These are phyloP conservation scores for Volutella citrinella DNA, from an alignment of 2,329 filamentous ascomycete species.

Conservation along the genomic window DNA sequence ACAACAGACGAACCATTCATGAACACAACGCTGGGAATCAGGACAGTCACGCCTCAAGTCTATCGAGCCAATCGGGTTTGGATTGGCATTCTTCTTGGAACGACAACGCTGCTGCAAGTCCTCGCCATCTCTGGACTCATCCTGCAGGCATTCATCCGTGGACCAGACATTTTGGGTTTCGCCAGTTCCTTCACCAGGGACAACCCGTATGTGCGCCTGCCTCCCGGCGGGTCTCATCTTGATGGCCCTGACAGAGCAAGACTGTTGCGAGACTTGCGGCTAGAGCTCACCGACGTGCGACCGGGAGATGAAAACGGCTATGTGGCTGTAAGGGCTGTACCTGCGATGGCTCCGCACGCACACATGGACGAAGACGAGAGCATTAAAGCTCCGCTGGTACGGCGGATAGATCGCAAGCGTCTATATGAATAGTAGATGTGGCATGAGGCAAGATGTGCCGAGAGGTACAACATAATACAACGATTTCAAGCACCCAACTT, in stretches of 20 bases:
- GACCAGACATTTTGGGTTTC: slow-evolving; percentile 1
- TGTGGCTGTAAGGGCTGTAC: not conserved
- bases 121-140: slow-evolving; percentile 1
- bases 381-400: too few relatives aligned
- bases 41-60: not conserved
- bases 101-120: not conserved
- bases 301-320: slow-evolving; percentile 5
- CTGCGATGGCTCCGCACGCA: too few relatives aligned
- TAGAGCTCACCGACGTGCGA: slow-evolving; percentile 4
- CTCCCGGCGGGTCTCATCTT: not conserved
- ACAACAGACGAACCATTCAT: not conserved
- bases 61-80: slow-evolving; percentile 1
- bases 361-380: too few relatives aligned
- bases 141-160: not conserved
- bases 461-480: too few relatives aligned
- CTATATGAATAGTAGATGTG: too few relatives aligned
- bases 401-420: too few relatives aligned
- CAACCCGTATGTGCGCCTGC: not conserved
- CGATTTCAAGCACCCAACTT: too few relatives aligned
- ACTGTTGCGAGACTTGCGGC: not conserved
- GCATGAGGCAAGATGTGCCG: too few relatives aligned
- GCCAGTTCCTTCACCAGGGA: slow-evolving; percentile 2
- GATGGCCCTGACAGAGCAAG: slow-evolving; percentile 4
- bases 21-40: slow-evolving; percentile 2
- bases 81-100: not conserved